Base-by-base conservation (phyloP, 495 filamentous ascomycete species). In the Hypoxylon rickii region DNA sequence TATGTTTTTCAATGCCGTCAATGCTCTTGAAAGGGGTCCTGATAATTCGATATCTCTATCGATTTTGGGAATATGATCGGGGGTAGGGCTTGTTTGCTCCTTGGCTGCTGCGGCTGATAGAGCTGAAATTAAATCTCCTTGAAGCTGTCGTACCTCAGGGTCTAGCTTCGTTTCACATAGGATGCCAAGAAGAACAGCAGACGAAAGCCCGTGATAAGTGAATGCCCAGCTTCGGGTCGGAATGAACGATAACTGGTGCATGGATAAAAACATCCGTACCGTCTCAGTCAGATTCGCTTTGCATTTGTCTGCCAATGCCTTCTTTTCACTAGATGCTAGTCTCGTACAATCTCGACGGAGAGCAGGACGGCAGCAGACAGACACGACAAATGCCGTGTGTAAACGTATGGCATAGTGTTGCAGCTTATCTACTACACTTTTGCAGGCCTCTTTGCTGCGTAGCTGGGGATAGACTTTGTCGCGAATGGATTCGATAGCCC, bases 201-300 rank as follows among this genome's bases (percentile, higher is more conserved):
- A 86, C 24, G 81, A 83, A 15, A 88, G 73, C 7, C 82, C 82
- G 44, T 86, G 83, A 50, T 86, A 85, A 0, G 83, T 80, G 38
- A 86, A 82, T 3, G 83, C 82, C 85, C 85, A 88, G 11, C 82
- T 86, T 16, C 84, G 77, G 5, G 81, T 82, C 0, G 84, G 83
- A 37, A 84, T 84, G 1, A 84, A 75, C 3, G 83, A 86, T 51
- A 86, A 71, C 57, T 86, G 83, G 55, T 86, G 83, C 73, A 88
- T 82, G 10, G 84, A 82, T 5, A 86, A 71, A 65, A 87, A 88
- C 70, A 86, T 85, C 55, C 84, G 78, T 1, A 88, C 82, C 8
- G 83, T 87, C 63, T 87, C 84, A 5, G 79, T 77, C 7, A 88
- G 64, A 62, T 83, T 86, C 19, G 74, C 66, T 57, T 86, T 84